These are phyloP conservation scores for Fusarium temperatum DNA, from an alignment of 2,329 filamentous ascomycete species.

Conservation along the genomic window DNA sequence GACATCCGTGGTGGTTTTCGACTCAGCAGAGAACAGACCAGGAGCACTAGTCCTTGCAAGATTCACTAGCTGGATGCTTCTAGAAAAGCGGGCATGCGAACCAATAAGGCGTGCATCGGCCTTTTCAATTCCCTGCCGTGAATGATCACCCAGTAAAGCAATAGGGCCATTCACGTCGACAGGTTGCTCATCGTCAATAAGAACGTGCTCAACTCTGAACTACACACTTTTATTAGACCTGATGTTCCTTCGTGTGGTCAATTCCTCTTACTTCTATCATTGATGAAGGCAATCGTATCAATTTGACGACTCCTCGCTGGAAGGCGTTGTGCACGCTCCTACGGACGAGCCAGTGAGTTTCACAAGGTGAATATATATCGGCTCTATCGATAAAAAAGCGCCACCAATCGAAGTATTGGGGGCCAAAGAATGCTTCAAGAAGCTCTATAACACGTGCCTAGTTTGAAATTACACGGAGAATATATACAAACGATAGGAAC, in stretches of 20 bases:
- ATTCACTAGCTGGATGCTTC: neutral
- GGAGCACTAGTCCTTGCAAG: neutral
- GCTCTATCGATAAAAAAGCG: neutral
- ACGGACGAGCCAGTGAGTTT: neutral
- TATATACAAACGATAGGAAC: neutral
- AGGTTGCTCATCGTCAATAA: neutral
- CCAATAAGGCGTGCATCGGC: neutral
- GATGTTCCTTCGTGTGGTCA: rapidly evolving
- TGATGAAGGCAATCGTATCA: neutral
- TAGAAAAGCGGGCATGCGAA: neutral
- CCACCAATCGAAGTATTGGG: neutral
- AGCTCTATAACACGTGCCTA: neutral
- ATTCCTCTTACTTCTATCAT: neutral
- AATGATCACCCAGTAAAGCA: neutral
- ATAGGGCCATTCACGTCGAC: rapidly evolving
- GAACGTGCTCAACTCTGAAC: neutral
- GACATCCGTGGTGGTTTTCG: too few species aligned
- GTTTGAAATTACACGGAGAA: rapidly evolving
- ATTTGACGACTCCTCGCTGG: neutral
- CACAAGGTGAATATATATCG: neutral
- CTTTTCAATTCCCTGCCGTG: neutral
- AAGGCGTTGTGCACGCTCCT: neutral
- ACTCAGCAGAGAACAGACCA: neutral
- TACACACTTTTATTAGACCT: neutral
- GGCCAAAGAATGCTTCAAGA: neutral